Percentiles rank a stretch among this genome's conserved stretches.
Evolutionary conservation across 2,329 filamentous ascomycete species (phyloP).

Genomic region (Fusarium subtropicale): DNA sequence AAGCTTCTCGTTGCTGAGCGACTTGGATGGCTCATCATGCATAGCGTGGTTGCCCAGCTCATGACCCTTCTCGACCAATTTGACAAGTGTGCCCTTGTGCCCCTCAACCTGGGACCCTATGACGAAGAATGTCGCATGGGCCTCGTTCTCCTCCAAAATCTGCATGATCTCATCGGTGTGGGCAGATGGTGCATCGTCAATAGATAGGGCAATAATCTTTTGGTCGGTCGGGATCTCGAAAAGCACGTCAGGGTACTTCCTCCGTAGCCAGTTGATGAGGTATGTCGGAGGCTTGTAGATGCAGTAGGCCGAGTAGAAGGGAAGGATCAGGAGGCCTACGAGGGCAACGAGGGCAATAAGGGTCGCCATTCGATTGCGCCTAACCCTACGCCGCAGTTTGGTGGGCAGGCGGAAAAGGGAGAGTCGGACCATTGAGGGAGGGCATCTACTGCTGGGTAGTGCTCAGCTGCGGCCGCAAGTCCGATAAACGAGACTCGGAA

Average conservation of each 20-base stretch:
- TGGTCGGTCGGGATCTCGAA: conserved; percentile 72
- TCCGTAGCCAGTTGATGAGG: conserved; percentile 77
- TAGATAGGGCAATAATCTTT: conserved; percentile 82
- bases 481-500: conserved; percentile 38
- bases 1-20: conserved; percentile 69
- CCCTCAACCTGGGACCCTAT: conserved; percentile 81
- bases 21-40: conserved; percentile 81
- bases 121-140: conserved; percentile 87
- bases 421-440: conserved; percentile 54
- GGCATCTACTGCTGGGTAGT: conserved; percentile 25
- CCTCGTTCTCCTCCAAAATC: conserved; percentile 72
- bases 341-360: conserved; percentile 58
- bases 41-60: conserved; percentile 91
- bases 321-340: conserved; percentile 52
- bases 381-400: conserved; percentile 67
- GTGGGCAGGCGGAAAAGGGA: conserved; percentile 66
- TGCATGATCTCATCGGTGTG: conserved; percentile 77
- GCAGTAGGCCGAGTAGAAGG: conserved; percentile 67
- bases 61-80: conserved; percentile 70
- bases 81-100: conserved; percentile 64
- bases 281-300: conserved; percentile 84
- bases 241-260: conserved; percentile 80
- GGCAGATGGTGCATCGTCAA: conserved; percentile 85
- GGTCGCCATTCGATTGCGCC: conserved; percentile 69
- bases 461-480: conserved; percentile 36